Base-by-base conservation (phyloP, 1,284 basidiomycete species). In the Cutaneotrichosporon dermatis region DNA sequence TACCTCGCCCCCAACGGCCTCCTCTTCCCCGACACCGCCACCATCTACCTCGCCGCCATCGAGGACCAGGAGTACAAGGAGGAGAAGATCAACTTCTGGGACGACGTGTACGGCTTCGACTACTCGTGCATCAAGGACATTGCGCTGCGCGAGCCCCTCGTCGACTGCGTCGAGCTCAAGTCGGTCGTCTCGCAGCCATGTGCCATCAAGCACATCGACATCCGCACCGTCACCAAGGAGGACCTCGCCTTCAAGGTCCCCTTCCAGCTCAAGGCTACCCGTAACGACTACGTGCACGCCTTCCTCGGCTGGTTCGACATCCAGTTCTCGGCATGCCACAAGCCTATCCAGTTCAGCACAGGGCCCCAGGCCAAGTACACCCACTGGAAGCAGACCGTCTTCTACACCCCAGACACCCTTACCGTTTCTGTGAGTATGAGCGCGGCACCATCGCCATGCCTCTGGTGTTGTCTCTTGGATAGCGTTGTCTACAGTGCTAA, bases 41-140 rank as follows among this genome's bases (percentile, higher is more conserved):
- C 86, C 34, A 83, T 99, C 73, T 98, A 90, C 82, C 75, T 99
- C 58, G 94, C 94, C 46, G 96, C 93, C 45, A 98, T 99, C 72
- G 96, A 99, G 79, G 96, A 99, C 78, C 89, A 95, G 74, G 96
- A 99, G 65, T 99, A 99, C 85, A 99, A 99, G 80, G 94, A 99
- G 69, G 95, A 99, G 79, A 99, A 99, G 81, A 99, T 99, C 76
- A 93, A 93, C 79, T 97, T 97, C 83, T 99, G 96, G 96, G 94
- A 98, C 76, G 95, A 98, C 71, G 96, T 99, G 36, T 99, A 99
- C 79, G 96, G 96, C 46, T 99, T 99, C 78, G 93, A 99, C 80
- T 99, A 93, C 80, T 96, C 92, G 50, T 98, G 95, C 79, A 99
- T 99, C 84, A 98, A 99, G 80, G 93, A 97, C 75, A 97, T 99